Evolutionary conservation across 164 flowering plant genomes (phyloP), one percentile per base, ranked within the genome.

Genomic region (Liriodendron chinense): DNA sequence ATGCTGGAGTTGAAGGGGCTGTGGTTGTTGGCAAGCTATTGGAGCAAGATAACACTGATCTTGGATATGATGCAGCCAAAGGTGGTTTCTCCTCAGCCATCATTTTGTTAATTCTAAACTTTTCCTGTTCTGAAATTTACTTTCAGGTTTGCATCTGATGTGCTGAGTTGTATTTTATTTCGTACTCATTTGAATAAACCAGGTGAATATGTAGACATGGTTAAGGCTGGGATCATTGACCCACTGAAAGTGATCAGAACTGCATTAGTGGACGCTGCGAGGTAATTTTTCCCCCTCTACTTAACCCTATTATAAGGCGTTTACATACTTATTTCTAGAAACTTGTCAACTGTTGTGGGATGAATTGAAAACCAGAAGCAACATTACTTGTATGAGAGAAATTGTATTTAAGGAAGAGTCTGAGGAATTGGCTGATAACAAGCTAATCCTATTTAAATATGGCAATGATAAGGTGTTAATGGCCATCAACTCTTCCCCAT

Each of bases 51-150:
- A 79, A 94, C 80, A 86, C 86, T 26, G 98, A 96, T 59, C 89
- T 93, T 74, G 98, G 99, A 43, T 96, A 96, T 78, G 99, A 96
- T 88, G 99, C 98, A 18, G 98, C 99, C 61, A 96, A 94, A 89
- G 99, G 99, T 94, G 1, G 9, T 22, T 65, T 18, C 10, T 64
- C 21, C 0, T 7, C 20, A 26, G 8, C 25, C 2, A 7, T 24
- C 9, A 22, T 9, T 12, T 23, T 50, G 28, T 25, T 26, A 34
- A 71, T 25, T 50, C 14, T 16, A 25, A 25, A 50, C 2, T 62
- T 47, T 18, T 61, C 47, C 49, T 34, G 6, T 57, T 23, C 49
- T 18, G 24, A 61, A 34, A 3, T 28, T 43, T 22, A 10, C 22
- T 21, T 50, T 48, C 20, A 13, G 61, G 10, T 53, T 53, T 53